A percentile compares a stretch with the other conserved stretches of the same genome.
These are phyloP conservation scores for Gloeopeniophorella convolvens DNA, from an alignment of 768 basidiomycete genomes.

Conservation along the genomic window DNA sequence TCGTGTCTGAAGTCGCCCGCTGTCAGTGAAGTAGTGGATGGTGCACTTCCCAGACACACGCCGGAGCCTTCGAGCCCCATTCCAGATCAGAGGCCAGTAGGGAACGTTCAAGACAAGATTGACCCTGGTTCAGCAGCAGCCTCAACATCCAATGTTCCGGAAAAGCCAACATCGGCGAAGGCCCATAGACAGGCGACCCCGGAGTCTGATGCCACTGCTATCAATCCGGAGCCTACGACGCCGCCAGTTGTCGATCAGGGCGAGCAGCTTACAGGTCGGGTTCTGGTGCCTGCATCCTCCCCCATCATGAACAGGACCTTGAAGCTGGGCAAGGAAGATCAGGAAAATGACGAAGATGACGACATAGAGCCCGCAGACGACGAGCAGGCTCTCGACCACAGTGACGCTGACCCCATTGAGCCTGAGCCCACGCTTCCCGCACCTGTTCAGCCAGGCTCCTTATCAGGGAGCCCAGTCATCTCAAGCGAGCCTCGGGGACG, in stretches of 20 bases:
- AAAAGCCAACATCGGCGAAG: neutral
- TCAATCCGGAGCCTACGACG: slow-evolving; percentile 3
- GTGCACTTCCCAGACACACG: no score
- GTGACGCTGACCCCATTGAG: slow-evolving; percentile 20
- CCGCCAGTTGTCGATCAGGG: neutral
- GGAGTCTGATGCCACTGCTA: slow-evolving; percentile 7
- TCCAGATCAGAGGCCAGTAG: no score
- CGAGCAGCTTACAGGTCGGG: neutral
- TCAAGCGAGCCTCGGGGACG: neutral
- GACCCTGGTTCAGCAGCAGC: no score
- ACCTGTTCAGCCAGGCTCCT: neutral
- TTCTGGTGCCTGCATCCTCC: slow-evolving; percentile 15
- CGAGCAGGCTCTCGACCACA: neutral
- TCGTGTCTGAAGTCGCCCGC: no score
- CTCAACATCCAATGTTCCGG: no score
- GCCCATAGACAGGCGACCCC: neutral
- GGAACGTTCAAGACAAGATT: no score
- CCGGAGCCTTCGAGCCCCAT: no score
- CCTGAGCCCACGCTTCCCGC: slow-evolving; percentile 1
- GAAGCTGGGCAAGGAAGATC: neutral
- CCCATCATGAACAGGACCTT: neutral
- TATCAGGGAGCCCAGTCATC: neutral
- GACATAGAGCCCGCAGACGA: slow-evolving; percentile 14
- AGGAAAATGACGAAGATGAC: slow-evolving; percentile 7
- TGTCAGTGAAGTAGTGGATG: no score